Base-by-base conservation (phyloP, 2,329 filamentous ascomycete genomes). In the Ascocoryne sarcoides region DNA sequence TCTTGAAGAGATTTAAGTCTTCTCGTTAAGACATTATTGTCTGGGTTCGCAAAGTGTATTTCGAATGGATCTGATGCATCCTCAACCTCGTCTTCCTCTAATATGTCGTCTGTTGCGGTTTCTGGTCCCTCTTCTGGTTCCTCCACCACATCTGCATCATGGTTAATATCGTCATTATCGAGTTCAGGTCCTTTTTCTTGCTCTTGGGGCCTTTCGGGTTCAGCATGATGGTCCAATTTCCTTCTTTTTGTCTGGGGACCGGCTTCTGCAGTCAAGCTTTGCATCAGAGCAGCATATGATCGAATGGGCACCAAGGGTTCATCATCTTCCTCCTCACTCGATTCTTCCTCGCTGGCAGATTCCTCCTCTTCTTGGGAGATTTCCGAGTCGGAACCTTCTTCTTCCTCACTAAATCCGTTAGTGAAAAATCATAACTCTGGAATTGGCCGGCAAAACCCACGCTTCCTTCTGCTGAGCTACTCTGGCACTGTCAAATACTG, bases 1-100 rank as follows among this genome's bases (percentile, higher is more conserved):
- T 65, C 62, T 44, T 74, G 62, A 18, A 73, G 61, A 0, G 68
- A 66, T 39, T 67, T 64, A 5, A 82, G 54, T n/a, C 65, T 73
- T 50, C 65, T 63, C 2, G 70, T 64, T 5, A 87, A 63, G 31
- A 72, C 62, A 4, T 71, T 68, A 36, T 83, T 75, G 33, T 89
- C 73, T 0, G 79, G 76, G 31, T 70, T 70, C 23, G 77, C 75
- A 58, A 93, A 94, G 62, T 95, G 90, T 5, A 68, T 64, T 48
- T 92, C 83, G 55, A 93, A 95, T 0, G 86, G 82, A 59, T 94
- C 84, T 4, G 63, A 64, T 19, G 65, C 60, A 47, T 76, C 68
- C 35, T 71, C 68, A 10, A 73, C 68, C 32, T 75, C 71, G 48
- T 59, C 56, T 32, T 66, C 61, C 18, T 65, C 53, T 12, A 61